Evolutionary conservation across 768 basidiomycete species (phyloP), one percentile per base, ranked within the genome.

Genomic region (Mycena amicta): DNA sequence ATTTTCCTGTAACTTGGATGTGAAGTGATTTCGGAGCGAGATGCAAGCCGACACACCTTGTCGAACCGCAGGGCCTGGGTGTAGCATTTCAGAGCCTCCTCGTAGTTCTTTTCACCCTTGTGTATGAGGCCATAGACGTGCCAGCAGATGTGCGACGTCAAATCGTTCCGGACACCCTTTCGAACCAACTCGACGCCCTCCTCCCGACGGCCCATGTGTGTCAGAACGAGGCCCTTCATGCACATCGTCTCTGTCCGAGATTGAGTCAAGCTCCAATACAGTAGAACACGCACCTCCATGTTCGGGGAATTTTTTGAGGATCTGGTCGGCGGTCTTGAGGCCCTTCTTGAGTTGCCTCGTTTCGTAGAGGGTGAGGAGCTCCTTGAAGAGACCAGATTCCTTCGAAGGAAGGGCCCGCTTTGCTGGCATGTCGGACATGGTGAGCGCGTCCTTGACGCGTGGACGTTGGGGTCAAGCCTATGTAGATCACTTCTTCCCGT

Each of bases 71-170:
- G 77, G 2, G 95, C 96, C 76, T 93, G 90, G 2, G 83, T 85
- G 72, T 98, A 98, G 25, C 94, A 95, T 67, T 94, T 92, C 67
- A 93, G 80, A 0, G 97, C 95, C 67, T 95, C 94, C 63, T 93
- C 92, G 67, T 93, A 98, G 69, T 96, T 93, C 74, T 91, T 95
- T 71, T 97, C 92, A 8, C 89, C 89, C 72, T 96, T 93, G 71
- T 95, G 91, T 22, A 97, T 86, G 67, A 99, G 88, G 26, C 94
- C 97, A 70, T 93, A 91, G 63, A 98, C 96, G 74, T 99, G 97
- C 95, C 97, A 98, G 70, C 89, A 90, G 69, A 99, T 98, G 68
- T 98, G 95, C 20, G 93, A 95, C 29, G 84, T 88, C 54, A 92
- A 75, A 74, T 95, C 92, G 47, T 87, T 79, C 41, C 85, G 82